These are phyloP conservation scores for Casuarina glauca DNA, from an alignment of 306 rosid species.

Conservation along the genomic window DNA sequence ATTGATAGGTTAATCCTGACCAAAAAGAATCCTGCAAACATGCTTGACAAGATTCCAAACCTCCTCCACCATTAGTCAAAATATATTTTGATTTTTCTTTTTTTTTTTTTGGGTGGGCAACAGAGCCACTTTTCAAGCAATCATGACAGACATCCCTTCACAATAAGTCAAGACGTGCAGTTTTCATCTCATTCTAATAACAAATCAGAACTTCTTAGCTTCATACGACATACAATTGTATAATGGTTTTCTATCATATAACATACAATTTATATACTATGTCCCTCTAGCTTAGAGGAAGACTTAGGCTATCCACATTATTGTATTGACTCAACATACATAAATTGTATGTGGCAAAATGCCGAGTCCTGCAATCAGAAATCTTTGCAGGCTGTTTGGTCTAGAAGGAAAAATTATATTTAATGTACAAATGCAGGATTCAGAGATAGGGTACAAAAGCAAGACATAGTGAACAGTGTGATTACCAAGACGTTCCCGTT, in stretches of 20 bases:
- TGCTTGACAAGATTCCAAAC: background rate
- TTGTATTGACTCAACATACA: background rate
- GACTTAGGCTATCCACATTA: background rate
- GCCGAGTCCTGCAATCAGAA: background rate
- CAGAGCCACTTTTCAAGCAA: background rate
- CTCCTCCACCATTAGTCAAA: background rate
- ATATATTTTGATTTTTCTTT: background rate
- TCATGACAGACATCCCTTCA: background rate
- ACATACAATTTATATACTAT: background rate
- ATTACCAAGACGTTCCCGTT: conserved; percentile 66
- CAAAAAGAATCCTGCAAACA: background rate
- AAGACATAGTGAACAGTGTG: conserved; percentile 13
- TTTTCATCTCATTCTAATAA: background rate
- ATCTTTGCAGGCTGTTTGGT: conserved; percentile 16
- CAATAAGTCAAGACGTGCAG: background rate
- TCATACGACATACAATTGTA: background rate
- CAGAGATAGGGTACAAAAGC: conserved; percentile 20
- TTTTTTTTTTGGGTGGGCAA: background rate
- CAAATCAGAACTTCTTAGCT: background rate
- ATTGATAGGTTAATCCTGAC: background rate
- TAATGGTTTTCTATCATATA: background rate
- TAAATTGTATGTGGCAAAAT: background rate
- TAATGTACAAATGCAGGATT: conserved; percentile 8
- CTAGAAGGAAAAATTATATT: conserved; percentile 9
- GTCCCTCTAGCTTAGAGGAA: background rate